A percentile compares a stretch with the other conserved stretches of the same genome.
phyloP scores from a whole-genome alignment of 257 asterid species.

The Paraleonurus japonicus region DNA sequence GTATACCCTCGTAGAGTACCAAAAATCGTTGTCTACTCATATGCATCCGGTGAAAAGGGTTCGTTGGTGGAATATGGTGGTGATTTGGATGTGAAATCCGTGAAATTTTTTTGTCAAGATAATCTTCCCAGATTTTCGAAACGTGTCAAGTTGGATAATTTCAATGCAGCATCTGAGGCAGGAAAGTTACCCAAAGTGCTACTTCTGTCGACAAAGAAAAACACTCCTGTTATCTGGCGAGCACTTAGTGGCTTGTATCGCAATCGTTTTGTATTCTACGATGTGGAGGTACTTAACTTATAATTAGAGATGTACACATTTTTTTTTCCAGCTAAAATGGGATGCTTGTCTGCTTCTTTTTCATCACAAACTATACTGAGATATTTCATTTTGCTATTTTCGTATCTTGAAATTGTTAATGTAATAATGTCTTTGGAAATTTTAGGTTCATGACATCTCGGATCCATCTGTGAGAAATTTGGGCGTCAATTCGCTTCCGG shows the following conservation, averaged over 20 bases:
- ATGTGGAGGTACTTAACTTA: conserved; percentile 57
- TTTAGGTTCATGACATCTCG: conserved; percentile 65
- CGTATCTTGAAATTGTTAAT: conserved; percentile 10
- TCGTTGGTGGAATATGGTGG: conserved; percentile 73
- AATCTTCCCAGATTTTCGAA: conserved; percentile 83
- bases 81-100: conserved; percentile 52
- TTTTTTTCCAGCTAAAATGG: background rate
- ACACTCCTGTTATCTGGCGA: conserved; percentile 90
- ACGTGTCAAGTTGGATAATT: conserved; percentile 53
- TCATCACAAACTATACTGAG: background rate
- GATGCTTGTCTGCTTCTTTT: background rate
- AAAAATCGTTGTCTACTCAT: conserved; percentile 61
- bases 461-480: conserved; percentile 53
- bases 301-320: background rate
- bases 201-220: conserved; percentile 86
- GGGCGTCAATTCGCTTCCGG: conserved; percentile 82
- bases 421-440: conserved; percentile 6
- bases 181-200: conserved; percentile 69
- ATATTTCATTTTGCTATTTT: background rate
- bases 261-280: conserved; percentile 66
- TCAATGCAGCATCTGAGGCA: conserved; percentile 45
- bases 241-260: conserved; percentile 77
- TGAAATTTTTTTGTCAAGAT: conserved; percentile 70
- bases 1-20: conserved; percentile 58
- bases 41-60: conserved; percentile 50